These are phyloP conservation scores for Moelleriella libera DNA, from an alignment of 2,329 filamentous ascomycete genomes.

Conservation along the genomic window DNA sequence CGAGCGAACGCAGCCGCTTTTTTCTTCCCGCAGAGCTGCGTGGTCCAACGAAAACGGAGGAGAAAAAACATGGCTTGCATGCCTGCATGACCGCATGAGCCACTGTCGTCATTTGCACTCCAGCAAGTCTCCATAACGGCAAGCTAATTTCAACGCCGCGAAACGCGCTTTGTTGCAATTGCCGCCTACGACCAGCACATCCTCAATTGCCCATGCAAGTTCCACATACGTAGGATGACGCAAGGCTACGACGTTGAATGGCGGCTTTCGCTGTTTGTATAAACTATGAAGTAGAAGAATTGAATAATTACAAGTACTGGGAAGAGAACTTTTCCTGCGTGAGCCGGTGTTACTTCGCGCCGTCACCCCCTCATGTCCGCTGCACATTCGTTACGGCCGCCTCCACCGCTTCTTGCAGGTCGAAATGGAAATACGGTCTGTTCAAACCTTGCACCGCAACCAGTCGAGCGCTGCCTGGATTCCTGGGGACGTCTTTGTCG, in stretches of 20 bases:
- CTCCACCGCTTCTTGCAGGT: constrained; percentile 33
- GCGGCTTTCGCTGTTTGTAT: too few relatives aligned
- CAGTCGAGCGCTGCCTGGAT: constrained; percentile 15
- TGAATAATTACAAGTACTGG: neutral
- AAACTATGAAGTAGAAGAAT: too few relatives aligned
- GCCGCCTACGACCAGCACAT: too few relatives aligned
- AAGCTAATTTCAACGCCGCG: neutral
- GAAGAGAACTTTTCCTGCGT: neutral
- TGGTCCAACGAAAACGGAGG: neutral
- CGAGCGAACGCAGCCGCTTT: too few relatives aligned
- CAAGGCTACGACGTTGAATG: too few relatives aligned
- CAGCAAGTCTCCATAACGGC: neutral
- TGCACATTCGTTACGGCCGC: constrained; percentile 23
- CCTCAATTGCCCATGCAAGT: too few relatives aligned
- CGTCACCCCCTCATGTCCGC: constrained; percentile 3
- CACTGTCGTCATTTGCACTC: neutral
- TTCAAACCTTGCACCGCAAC: constrained; percentile 30
- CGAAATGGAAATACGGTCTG: constrained; percentile 37
- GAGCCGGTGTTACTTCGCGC: too few relatives aligned
- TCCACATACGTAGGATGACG: too few relatives aligned
- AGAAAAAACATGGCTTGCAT: neutral
- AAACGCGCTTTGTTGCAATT: too few relatives aligned
- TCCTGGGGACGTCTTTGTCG: constrained; percentile 14
- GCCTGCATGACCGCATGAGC: neutral
- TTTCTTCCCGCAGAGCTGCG: neutral